Percentiles rank a stretch among this genome's conserved stretches.
Conservation (phyloP, 805 yeast species). For the Hyphopichia homilentoma region DNA sequence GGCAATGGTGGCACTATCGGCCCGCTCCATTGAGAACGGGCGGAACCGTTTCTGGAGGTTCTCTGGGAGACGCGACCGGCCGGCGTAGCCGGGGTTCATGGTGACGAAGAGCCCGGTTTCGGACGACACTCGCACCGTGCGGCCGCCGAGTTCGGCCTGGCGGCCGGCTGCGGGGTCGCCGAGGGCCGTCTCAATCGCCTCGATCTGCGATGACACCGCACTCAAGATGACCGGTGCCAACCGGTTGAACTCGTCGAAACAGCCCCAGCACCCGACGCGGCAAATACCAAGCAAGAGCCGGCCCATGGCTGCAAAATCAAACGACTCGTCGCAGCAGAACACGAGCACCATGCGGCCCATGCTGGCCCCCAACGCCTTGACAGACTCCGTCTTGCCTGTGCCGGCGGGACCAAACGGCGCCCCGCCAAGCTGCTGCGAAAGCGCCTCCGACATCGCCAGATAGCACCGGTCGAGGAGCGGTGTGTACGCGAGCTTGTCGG, state of each 20-base stretch:
- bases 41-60: conserved; percentile 78
- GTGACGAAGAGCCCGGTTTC: conserved; percentile 80
- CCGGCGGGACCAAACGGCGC: conserved; percentile 96
- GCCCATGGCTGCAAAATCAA: conserved; percentile 76
- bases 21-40: conserved; percentile 66
- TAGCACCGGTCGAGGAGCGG: conserved; percentile 65
- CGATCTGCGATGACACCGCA: conserved; percentile 81
- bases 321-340: conserved; percentile 87
- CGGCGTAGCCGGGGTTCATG: conserved; percentile 86
- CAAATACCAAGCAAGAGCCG: conserved; percentile 76
- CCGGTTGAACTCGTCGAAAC: conserved; percentile 93
- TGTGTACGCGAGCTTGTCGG: conserved; percentile 72
- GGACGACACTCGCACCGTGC: conserved; percentile 31
- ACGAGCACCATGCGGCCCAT: conserved; percentile 81
- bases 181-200: conserved; percentile 60
- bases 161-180: conserved; percentile 13
- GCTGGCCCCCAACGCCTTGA: conserved; percentile 77
- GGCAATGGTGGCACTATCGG: conserved; percentile 67
- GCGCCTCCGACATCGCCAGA: conserved; percentile 68
- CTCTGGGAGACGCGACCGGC: conserved; percentile 80
- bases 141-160: conserved; percentile 43
- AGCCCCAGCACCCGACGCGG: conserved; percentile 88
- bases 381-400: conserved; percentile 91
- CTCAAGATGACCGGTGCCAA: conserved; percentile 68
- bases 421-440: conserved; percentile 76